Base-by-base conservation (phyloP, 495 filamentous ascomycete species). In the Podospora pseudoanserina region DNA sequence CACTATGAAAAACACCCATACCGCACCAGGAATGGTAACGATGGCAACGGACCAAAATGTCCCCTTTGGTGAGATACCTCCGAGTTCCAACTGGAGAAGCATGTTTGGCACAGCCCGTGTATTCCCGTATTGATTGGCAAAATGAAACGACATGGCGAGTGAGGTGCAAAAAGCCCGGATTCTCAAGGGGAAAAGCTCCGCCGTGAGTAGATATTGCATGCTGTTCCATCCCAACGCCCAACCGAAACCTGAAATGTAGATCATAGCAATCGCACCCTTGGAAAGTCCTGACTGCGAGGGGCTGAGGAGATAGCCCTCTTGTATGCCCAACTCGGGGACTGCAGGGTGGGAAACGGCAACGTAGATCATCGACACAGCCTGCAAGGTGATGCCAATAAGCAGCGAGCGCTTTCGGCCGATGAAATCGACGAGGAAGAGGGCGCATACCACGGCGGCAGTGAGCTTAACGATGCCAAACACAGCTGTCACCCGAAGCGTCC, bases 201-300 rank as follows among this genome's bases (percentile, higher is more conserved):
- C 87, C 26, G 89, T 91, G 60, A 92, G 82, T 1, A 93, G 83
- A 67, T 92, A 93, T 71, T 91, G 90, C 81, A 91, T 90, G 4
- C 81, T 84, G 73, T 91, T 91, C 88, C 89, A 92, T 61, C 90
- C 90, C 0, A 91, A 79, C 0, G 89, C 89, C 89, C 90, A 92
- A 2, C 90, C 88, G 18, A 85, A 76, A 3, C 87, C 88, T 0
- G 84, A 88, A 56, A 91, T 49, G 69, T 87, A 91, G 63, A 91
- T 89, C 85, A 88, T 87, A 30, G 84, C 86, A 67, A 91, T 85
- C 18, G 86, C 88, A 44, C 82, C 88, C 58, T 80, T 76, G 60
- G 85, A 85, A 5, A 81, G 78, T 0, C 65, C 60, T 69, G 79
- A 64, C 49, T 80, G 64, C 13, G 71, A 65, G 54, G 78, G 34